Evolutionary conservation across 257 asterid species (phyloP).

Genomic region (Echites panduratus): DNA sequence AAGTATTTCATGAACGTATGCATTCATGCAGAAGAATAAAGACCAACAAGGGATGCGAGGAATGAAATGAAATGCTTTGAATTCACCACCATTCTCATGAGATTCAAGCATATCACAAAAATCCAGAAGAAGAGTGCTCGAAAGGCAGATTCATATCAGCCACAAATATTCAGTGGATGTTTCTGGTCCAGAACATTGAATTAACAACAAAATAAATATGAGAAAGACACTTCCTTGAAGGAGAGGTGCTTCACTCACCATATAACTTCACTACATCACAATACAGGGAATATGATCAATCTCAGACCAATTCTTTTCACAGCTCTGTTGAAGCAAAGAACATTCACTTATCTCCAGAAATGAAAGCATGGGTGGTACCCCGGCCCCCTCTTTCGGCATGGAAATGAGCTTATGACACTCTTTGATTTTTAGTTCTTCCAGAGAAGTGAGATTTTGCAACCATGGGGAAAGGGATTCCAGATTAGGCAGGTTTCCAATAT

Average conservation of each 20-base stretch:
- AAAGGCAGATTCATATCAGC: too few relatives aligned
- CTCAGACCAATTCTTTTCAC: slow-evolving; percentile 32
- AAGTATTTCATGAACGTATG: too few relatives aligned
- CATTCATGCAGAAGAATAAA: too few relatives aligned
- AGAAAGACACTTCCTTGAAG: not conserved
- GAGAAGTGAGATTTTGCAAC: slow-evolving; percentile 45
- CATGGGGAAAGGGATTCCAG: slow-evolving; percentile 43
- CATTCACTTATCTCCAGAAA: slow-evolving; percentile 41
- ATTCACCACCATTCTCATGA: too few relatives aligned
- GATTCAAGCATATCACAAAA: too few relatives aligned
- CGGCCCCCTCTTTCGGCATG: slow-evolving; percentile 35
- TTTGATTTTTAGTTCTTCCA: slow-evolving; percentile 41
- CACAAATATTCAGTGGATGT: too few relatives aligned
- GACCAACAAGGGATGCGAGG: too few relatives aligned
- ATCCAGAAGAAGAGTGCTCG: too few relatives aligned
- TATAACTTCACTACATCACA: slow-evolving; percentile 30
- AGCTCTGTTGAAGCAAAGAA: slow-evolving; percentile 30
- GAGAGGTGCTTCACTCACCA: not conserved
- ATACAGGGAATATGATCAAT: slow-evolving; percentile 49
- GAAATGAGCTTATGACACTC: slow-evolving; percentile 32
- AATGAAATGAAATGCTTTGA: too few relatives aligned
- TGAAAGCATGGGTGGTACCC: slow-evolving; percentile 41
- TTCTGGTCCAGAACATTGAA: too few relatives aligned
- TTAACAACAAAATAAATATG: too few relatives aligned
- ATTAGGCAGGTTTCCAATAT: slow-evolving; percentile 25